Conservation (phyloP, 176 grass and related monocot genomes). For the Zoysia japonica region DNA sequence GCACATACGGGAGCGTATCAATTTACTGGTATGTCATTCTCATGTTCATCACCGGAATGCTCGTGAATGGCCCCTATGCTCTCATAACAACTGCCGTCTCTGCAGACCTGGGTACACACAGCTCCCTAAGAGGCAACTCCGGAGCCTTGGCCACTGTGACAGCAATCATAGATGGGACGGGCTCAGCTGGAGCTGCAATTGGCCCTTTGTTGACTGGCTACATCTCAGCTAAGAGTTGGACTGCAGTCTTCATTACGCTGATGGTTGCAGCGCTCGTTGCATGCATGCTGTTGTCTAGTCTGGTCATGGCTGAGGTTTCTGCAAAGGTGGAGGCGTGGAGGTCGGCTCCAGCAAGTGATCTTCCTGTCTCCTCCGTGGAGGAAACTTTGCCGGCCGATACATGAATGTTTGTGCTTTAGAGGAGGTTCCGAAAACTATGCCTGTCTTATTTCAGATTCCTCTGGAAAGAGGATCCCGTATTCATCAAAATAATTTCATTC, state of each 20-base stretch:
- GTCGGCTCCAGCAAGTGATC: slow-evolving; percentile 15
- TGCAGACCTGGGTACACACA: slow-evolving; percentile 56
- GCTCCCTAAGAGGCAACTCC: slow-evolving; percentile 55
- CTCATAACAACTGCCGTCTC: slow-evolving; percentile 61
- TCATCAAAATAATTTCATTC: background rate
- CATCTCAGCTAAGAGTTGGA: slow-evolving; percentile 59
- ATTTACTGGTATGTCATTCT: slow-evolving; percentile 42
- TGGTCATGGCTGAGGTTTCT: slow-evolving; percentile 53
- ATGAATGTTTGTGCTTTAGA: background rate
- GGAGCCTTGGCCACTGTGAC: slow-evolving; percentile 58
- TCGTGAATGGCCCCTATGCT: slow-evolving; percentile 59
- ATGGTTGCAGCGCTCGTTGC: slow-evolving; percentile 51
- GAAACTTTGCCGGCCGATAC: slow-evolving; percentile 23
- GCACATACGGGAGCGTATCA: slow-evolving; percentile 37
- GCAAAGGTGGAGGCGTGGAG: slow-evolving; percentile 43
- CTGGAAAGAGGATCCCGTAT: background rate
- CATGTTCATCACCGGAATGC: slow-evolving; percentile 56
- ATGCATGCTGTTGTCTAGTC: slow-evolving; percentile 48
- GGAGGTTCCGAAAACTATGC: background rate
- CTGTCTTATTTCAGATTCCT: background rate
- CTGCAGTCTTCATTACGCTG: slow-evolving; percentile 59
- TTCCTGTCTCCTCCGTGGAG: slow-evolving; percentile 14
- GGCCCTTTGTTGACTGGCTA: slow-evolving; percentile 64
- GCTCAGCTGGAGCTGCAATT: slow-evolving; percentile 56
- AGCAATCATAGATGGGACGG: slow-evolving; percentile 62